phyloP scores from a whole-genome alignment of 257 asterid species.

The Galeopsis tetrahit region DNA sequence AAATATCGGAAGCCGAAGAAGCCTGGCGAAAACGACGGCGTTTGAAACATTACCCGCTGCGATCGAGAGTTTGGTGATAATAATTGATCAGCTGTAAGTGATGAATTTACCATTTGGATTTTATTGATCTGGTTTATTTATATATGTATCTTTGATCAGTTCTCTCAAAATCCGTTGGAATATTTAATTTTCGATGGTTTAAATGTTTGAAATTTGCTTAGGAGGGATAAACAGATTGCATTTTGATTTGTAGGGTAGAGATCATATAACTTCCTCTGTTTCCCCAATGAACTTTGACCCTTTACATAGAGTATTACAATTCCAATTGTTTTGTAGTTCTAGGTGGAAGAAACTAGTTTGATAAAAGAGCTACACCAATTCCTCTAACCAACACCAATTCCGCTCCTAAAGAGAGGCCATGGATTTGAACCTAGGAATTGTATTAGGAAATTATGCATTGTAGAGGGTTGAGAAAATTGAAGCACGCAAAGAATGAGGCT shows the following conservation, averaged over 20 bases:
- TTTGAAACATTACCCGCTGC: not conserved
- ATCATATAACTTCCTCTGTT: not conserved
- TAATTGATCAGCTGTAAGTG: not conserved
- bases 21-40: slow-evolving; percentile 3
- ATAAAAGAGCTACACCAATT: too few relatives aligned
- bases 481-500: too few relatives aligned
- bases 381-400: too few relatives aligned
- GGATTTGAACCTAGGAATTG: too few relatives aligned
- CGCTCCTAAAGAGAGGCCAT: too few relatives aligned
- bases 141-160: not conserved
- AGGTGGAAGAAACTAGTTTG: too few relatives aligned
- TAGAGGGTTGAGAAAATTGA: too few relatives aligned
- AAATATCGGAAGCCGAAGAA: not conserved
- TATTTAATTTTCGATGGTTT: not conserved
- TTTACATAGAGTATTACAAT: too few relatives aligned
- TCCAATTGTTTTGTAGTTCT: too few relatives aligned
- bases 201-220: not conserved
- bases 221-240: not conserved
- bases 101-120: not conserved
- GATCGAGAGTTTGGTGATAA: not conserved
- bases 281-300: too few relatives aligned
- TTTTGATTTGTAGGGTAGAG: not conserved
- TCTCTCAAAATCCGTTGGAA: not conserved
- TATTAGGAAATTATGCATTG: too few relatives aligned
- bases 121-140: not conserved